A percentile compares a stretch with the other conserved stretches of the same genome.
phyloP scores from a whole-genome alignment of 106 monocot genomes.

The Narthecium ossifragum region DNA sequence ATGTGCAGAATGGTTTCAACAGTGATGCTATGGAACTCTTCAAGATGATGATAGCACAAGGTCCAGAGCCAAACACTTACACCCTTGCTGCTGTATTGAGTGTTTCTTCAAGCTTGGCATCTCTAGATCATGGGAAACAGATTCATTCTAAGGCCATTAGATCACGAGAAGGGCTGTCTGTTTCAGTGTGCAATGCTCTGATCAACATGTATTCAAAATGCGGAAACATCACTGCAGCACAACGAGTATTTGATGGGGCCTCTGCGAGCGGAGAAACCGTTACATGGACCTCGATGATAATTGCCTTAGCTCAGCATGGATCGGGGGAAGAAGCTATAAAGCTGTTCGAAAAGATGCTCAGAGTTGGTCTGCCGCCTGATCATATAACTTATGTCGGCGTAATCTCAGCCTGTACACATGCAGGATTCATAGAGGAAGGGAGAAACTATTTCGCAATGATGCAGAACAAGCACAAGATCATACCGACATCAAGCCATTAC shows the following conservation, averaged over 20 bases:
- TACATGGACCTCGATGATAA: constrained; percentile 93
- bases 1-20: constrained; percentile 65
- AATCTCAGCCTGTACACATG: constrained; percentile 81
- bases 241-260: constrained; percentile 47
- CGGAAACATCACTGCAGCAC: constrained; percentile 56
- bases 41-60: constrained; percentile 42
- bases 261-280: constrained; percentile 33
- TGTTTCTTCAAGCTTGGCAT: constrained; percentile 59
- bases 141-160: constrained; percentile 68
- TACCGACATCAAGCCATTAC: constrained; percentile 80
- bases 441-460: constrained; percentile 58
- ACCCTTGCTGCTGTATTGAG: constrained; percentile 79
- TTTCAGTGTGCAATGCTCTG: constrained; percentile 84
- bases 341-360: constrained; percentile 74
- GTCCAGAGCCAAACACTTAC: constrained; percentile 71
- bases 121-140: constrained; percentile 57
- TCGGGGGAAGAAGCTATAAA: constrained; percentile 64
- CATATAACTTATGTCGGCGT: constrained; percentile 91
- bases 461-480: constrained; percentile 54
- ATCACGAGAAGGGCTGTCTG: constrained; percentile 42
- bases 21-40: constrained; percentile 66
- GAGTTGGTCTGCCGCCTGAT: constrained; percentile 43
- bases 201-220: constrained; percentile 86
- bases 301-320: constrained; percentile 92
- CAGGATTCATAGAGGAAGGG: constrained; percentile 66